phyloP scores from a whole-genome alignment of 2,329 filamentous ascomycete species.

The Pyrenochaeta sp. region DNA sequence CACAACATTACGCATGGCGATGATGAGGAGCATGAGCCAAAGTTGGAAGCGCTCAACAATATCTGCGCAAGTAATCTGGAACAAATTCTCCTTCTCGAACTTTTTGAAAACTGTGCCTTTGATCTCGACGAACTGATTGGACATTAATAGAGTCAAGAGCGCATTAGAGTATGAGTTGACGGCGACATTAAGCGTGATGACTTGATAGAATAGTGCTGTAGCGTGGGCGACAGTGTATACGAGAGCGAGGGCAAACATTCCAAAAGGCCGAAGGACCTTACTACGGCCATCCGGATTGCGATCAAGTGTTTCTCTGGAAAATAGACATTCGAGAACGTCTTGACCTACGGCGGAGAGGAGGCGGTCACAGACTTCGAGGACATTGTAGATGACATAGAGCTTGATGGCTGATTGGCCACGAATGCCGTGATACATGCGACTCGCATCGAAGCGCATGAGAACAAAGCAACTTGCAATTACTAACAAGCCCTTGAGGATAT shows the following conservation, averaged over 20 bases:
- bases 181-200: conserved; percentile 96
- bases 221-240: conserved; percentile 89
- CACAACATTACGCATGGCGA: conserved; percentile 93
- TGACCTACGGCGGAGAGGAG: conserved; percentile 91
- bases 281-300: conserved; percentile 87
- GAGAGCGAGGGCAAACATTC: conserved; percentile 87
- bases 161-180: conserved; percentile 99
- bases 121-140: conserved; percentile 99
- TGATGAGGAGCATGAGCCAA: conserved; percentile 96
- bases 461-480: conserved; percentile 86
- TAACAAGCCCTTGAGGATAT: conserved; percentile 87
- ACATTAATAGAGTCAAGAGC: conserved; percentile 86
- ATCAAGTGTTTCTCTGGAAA: conserved; percentile 90
- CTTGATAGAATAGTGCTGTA: conserved; percentile 91
- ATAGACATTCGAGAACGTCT: conserved; percentile 94
- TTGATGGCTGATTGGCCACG: conserved; percentile 97
- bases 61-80: conserved; percentile 95
- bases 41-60: conserved; percentile 97
- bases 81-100: conserved; percentile 96
- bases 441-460: conserved; percentile 91
- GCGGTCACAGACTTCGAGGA: conserved; percentile 90
- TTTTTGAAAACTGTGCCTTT: conserved; percentile 99
- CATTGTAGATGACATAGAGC: conserved; percentile 98
- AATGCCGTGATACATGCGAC: conserved; percentile 97
- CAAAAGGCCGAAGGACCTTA: conserved; percentile 86